phyloP scores from a whole-genome alignment of 345 rosid species.

The Iberis pinnata region DNA sequence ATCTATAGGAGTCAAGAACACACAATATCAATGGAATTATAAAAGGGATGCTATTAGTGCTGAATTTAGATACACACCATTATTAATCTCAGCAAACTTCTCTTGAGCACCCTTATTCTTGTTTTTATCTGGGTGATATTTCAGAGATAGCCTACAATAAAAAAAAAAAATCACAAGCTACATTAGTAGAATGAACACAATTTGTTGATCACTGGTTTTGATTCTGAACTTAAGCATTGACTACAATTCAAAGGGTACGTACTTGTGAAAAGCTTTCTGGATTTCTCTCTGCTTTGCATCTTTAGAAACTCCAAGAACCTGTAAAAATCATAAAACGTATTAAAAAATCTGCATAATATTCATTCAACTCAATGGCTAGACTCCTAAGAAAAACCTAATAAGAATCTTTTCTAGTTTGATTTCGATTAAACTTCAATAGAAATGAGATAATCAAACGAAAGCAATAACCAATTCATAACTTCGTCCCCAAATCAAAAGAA shows the following conservation, averaged over 20 bases:
- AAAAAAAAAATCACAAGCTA: background rate
- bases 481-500: background rate
- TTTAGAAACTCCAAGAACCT: slow-evolving; percentile 86
- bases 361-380: too few species aligned
- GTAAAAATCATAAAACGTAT: slow-evolving; percentile 23
- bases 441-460: background rate
- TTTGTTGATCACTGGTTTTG: background rate
- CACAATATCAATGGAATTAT: background rate
- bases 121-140: slow-evolving; percentile 92
- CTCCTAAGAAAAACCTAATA: too few species aligned
- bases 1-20: background rate
- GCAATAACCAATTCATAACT: slow-evolving; percentile 6
- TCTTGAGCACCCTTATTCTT: slow-evolving; percentile 73
- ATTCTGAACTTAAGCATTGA: background rate
- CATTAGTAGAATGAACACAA: background rate
- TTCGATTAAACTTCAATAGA: too few species aligned
- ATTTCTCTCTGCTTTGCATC: slow-evolving; percentile 85
- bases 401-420: too few species aligned
- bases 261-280: slow-evolving; percentile 99
- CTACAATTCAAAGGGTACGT: slow-evolving; percentile 11
- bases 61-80: slow-evolving; percentile 43
- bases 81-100: slow-evolving; percentile 85
- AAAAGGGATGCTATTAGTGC: slow-evolving; percentile 1
- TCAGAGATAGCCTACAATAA: slow-evolving; percentile 70
- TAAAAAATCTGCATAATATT: background rate